A percentile compares a stretch with the other conserved stretches of the same genome.
These are phyloP conservation scores for Narthecium ossifragum DNA, from an alignment of 106 monocot species.

Conservation along the genomic window DNA sequence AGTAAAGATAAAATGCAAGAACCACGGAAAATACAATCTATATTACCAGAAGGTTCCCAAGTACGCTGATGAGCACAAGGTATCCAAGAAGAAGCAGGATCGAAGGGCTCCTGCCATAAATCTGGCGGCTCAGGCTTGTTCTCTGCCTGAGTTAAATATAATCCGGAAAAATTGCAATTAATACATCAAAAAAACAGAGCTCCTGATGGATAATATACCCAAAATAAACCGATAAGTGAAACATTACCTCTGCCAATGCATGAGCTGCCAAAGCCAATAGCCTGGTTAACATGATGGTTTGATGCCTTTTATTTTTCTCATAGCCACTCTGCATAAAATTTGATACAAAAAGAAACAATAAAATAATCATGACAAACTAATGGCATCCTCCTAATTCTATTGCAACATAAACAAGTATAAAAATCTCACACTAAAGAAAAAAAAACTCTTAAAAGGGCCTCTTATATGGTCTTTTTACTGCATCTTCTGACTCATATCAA, in stretches of 20 bases:
- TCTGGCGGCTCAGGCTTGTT: constrained; percentile 57
- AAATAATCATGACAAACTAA: too few species aligned
- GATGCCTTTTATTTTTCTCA: constrained; percentile 26
- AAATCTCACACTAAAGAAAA: too few species aligned
- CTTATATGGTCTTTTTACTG: too few species aligned
- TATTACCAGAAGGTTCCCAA: constrained; percentile 53
- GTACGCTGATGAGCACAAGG: constrained; percentile 67
- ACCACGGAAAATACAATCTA: neutral
- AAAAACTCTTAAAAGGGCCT: too few species aligned
- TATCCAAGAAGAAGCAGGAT: constrained; percentile 53
- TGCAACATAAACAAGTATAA: too few species aligned
- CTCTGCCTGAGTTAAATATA: constrained; percentile 30
- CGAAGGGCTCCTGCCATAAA: constrained; percentile 67
- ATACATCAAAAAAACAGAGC: too few species aligned
- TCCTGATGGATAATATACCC: too few species aligned
- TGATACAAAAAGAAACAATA: too few species aligned
- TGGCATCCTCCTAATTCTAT: too few species aligned
- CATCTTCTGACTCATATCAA: too few species aligned
- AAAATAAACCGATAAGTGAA: neutral
- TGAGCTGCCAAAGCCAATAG: constrained; percentile 81
- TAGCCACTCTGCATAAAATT: too few species aligned
- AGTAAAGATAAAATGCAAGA: neutral
- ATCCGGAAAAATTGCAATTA: neutral
- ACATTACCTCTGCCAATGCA: constrained; percentile 87
- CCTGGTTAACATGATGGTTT: constrained; percentile 42